Base-by-base conservation (phyloP, 2,329 filamentous ascomycete species). In the Pyrenophora graminea region DNA sequence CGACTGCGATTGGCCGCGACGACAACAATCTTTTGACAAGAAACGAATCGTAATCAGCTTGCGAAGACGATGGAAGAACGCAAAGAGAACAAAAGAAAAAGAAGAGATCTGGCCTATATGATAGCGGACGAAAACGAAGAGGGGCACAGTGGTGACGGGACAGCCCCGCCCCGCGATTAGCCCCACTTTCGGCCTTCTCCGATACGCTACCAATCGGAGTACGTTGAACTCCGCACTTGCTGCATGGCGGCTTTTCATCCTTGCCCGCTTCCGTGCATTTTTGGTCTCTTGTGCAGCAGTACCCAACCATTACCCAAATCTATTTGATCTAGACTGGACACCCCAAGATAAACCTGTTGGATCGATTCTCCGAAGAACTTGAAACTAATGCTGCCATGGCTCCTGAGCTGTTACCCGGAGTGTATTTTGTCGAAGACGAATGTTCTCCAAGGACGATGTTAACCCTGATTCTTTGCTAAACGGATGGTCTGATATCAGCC, bases 191-290 rank as follows among this genome's bases (percentile, higher is more conserved):
- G 21, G 39, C 39, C 39, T 33, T 39, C 31, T 38, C 48, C 52
- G 43, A 30, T 4, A 13, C n/a, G 12, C 36, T 34, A 19, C 52
- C 52, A 55, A 55, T 55, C 44, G 40, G 43, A 55, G 52, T 13
- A 17, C 48, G 40, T 34, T 25, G 17, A 55, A 27, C 43, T 51
- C 52, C 52, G 48, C 44, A 40, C 12, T 18, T 34, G 30, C 12
- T 13, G 17, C 30, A 4, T 32, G 34, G 27, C 46, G 36, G 25
- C 25, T 23, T 18, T 31, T 53, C 37, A 19, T 31, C 30, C 38
- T 31, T 15, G 13, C 39, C 23, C 19, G 31, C 6, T 17, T n/a
- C 3, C 21, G 25, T 15, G 18, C n/a, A 12, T 33, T 13, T 33
- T 2, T 15, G 9, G 27, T 10, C 3, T 9, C 7, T 13, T 13